phyloP scores from a whole-genome alignment of 805 yeast species.

The Kazachstania psychrophila region DNA sequence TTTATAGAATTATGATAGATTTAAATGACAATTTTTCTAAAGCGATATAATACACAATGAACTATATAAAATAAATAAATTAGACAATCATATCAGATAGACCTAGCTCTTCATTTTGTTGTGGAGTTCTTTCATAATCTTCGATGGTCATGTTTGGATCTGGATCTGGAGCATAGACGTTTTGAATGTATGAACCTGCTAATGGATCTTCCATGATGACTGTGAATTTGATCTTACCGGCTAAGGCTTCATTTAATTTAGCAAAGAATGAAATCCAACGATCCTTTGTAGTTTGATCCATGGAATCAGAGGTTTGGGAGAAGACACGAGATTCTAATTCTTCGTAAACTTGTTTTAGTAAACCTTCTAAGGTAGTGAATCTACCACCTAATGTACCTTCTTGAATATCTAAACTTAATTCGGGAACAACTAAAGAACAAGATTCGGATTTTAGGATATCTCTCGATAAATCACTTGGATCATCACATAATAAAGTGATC shows the following conservation, averaged over 20 bases:
- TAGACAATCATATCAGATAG: slow-evolving; percentile 39
- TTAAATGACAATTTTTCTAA: neutral
- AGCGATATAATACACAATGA: no score
- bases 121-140: slow-evolving; percentile 80
- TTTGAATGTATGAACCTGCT: slow-evolving; percentile 91
- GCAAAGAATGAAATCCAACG: slow-evolving; percentile 79
- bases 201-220: slow-evolving; percentile 87
- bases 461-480: slow-evolving; percentile 78
- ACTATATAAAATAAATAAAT: no score
- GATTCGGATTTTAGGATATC: slow-evolving; percentile 93
- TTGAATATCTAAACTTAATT: slow-evolving; percentile 77
- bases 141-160: slow-evolving; percentile 93
- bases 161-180: slow-evolving; percentile 96
- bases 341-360: slow-evolving; percentile 77
- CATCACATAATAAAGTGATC: slow-evolving; percentile 66
- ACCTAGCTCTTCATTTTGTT: slow-evolving; percentile 90
- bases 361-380: slow-evolving; percentile 94
- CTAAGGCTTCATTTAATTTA: slow-evolving; percentile 64
- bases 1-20: neutral
- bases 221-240: slow-evolving; percentile 76
- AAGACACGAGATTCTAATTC: slow-evolving; percentile 82
- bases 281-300: slow-evolving; percentile 67
- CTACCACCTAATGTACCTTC: slow-evolving; percentile 98
- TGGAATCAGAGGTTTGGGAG: slow-evolving; percentile 79
- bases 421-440: slow-evolving; percentile 79